Evolutionary conservation across 306 rosid species (phyloP).

Genomic region (Vicia faba): DNA sequence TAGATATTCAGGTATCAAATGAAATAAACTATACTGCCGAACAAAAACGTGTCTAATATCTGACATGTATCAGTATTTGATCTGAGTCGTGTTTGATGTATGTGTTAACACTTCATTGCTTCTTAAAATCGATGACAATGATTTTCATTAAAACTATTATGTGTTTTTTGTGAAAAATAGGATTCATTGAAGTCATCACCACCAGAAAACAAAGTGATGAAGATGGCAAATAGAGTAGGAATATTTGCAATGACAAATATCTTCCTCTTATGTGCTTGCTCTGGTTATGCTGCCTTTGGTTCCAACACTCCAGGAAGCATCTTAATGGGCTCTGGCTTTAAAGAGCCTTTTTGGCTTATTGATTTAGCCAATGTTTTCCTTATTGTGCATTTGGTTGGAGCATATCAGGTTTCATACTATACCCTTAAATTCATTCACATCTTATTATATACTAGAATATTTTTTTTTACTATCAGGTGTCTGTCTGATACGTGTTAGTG

Average conservation of each 20-base stretch:
- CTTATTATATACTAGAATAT: too few species aligned
- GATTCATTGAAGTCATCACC: slow-evolving; percentile 63
- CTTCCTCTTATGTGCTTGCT: slow-evolving; percentile 44
- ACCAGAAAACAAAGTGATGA: slow-evolving; percentile 70
- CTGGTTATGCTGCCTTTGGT: slow-evolving; percentile 71
- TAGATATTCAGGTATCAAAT: slow-evolving; percentile 53
- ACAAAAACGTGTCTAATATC: too few species aligned
- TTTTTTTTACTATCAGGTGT: too few species aligned
- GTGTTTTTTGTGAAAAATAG: slow-evolving; percentile 33
- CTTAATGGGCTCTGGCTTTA: slow-evolving; percentile 59
- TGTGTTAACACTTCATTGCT: too few species aligned
- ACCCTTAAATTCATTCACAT: too few species aligned
- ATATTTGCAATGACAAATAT: slow-evolving; percentile 47
- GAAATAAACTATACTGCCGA: too few species aligned
- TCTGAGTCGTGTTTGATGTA: too few species aligned
- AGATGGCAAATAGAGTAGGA: slow-evolving; percentile 50
- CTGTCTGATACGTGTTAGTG: too few species aligned
- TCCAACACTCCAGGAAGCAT: slow-evolving; percentile 54
- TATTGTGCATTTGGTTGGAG: slow-evolving; percentile 61
- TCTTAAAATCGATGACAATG: too few species aligned
- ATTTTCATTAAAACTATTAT: background rate
- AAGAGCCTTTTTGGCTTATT: slow-evolving; percentile 60
- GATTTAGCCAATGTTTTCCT: slow-evolving; percentile 57
- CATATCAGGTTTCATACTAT: slow-evolving; percentile 53
- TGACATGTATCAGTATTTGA: too few species aligned